Conservation (phyloP, 495 filamentous ascomycete species). For the Penicillium subrubescens region DNA sequence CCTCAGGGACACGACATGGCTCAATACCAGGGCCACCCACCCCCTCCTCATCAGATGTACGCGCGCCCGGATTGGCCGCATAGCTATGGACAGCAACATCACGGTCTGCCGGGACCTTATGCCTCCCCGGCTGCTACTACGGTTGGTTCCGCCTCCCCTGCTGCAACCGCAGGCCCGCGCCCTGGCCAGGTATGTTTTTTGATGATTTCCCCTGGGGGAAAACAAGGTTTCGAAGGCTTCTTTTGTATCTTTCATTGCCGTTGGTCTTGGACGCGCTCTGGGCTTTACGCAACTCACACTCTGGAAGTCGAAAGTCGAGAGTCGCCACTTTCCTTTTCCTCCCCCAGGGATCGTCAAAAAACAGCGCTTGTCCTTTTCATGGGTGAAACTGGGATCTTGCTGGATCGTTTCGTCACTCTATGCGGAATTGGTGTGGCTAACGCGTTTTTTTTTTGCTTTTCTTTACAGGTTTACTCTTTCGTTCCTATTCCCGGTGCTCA, state of each 20-base stretch:
- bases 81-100: constrained; percentile 67
- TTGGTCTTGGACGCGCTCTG: constrained; percentile 37
- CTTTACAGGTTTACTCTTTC: constrained; percentile 89
- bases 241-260: constrained; percentile 27
- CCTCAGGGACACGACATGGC: constrained; percentile 80
- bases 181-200: constrained; percentile 72
- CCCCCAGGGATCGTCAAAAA: constrained; percentile 37
- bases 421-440: constrained; percentile 11
- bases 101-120: constrained; percentile 64
- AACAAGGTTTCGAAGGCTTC: constrained; percentile 24
- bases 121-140: constrained; percentile 60
- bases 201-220: constrained; percentile 38
- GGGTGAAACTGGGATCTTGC: constrained; percentile 6
- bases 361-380: constrained; percentile 23
- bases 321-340: constrained; percentile 13
- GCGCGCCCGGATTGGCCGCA: constrained; percentile 82
- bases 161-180: constrained; percentile 62
- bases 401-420: neutral
- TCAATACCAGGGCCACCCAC: constrained; percentile 61
- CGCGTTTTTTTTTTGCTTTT: constrained; percentile 9
- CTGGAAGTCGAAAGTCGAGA: constrained; percentile 7
- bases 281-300: constrained; percentile 16
- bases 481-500: constrained; percentile 97
- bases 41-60: constrained; percentile 67
- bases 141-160: constrained; percentile 59